These are phyloP conservation scores for Sapria himalayana DNA, from an alignment of 345 rosid species.

Conservation along the genomic window DNA sequence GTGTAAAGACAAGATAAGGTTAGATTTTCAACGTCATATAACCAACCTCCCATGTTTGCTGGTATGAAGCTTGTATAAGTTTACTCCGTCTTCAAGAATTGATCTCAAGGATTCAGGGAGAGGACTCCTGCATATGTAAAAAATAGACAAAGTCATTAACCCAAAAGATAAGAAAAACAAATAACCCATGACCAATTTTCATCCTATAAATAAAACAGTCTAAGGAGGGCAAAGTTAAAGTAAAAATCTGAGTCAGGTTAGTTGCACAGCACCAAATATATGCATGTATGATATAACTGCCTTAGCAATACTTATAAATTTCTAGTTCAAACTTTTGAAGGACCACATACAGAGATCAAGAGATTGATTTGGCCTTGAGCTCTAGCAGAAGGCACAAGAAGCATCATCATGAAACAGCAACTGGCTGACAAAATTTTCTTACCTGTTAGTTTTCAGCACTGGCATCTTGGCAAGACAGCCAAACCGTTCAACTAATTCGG, in stretches of 20 bases:
- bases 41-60: slow-evolving; percentile 62
- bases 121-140: slow-evolving; percentile 35
- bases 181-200: too few relatives aligned
- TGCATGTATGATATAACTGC: too few relatives aligned
- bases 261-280: too few relatives aligned
- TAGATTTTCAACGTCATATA: background rate
- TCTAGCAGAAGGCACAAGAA: too few relatives aligned
- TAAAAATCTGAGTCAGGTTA: too few relatives aligned
- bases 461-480: slow-evolving; percentile 86
- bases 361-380: too few relatives aligned
- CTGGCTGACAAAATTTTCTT: slow-evolving; percentile 6
- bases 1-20: background rate
- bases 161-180: background rate
- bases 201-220: too few relatives aligned
- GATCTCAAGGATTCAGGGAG: slow-evolving; percentile 47
- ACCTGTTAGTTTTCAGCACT: slow-evolving; percentile 65
- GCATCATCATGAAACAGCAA: too few relatives aligned
- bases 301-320: too few relatives aligned
- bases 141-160: background rate
- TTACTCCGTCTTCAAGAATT: slow-evolving; percentile 67
- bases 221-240: too few relatives aligned
- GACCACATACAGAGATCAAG: too few relatives aligned
- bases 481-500: slow-evolving; percentile 72
- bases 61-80: slow-evolving; percentile 51
- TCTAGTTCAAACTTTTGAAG: too few relatives aligned